Base-by-base conservation (phyloP, 2,329 filamentous ascomycete genomes). In the Hymenoscyphus fraxineus region DNA sequence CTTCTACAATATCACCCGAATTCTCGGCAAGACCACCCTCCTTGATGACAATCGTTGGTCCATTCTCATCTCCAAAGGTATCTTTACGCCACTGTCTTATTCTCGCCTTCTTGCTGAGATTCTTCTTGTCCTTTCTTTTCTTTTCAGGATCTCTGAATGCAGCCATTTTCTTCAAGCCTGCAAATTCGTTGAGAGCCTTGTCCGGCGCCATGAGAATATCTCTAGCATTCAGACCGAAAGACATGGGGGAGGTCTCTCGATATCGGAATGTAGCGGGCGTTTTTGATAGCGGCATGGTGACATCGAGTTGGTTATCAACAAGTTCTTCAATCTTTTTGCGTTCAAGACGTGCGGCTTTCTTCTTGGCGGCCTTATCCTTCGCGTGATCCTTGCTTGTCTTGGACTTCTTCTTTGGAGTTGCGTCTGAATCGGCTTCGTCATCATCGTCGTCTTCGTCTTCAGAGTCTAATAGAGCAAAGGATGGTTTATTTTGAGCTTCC, bases 161-260 rank as follows among this genome's bases (percentile, higher is more conserved):
- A 4, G 94, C 93, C 65, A 97, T 85, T 80, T 97, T 98, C 84
- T 99, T 99, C 73, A 99, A 81, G 6, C 95, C 94, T 5, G 89
- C 94, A 74, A 90, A 99, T 69, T 93, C 84, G 77, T 99, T 99
- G 69, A 99, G 85, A 62, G 89, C 87, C 58, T 86, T 81, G 79
- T 99, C 95, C 56, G 93, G 92, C 69, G 96, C 92, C 75, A 89
- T 83, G 40, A 99, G 85, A 71, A 99, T 98, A 77, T 99, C 95
- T 66, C 88, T 86, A 0, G 93, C 83, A 0, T 92, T 96, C 73
- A 99, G 87, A 65, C 95, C 95, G 75, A 96, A 99, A 13, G 90
- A 87, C 63, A 90, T 89, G 0, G 95, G 94, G 0, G 92, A 96
- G 1, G 94, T 97, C 75, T 97, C 93, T 73, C 95, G 91, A 81